Base-by-base conservation (phyloP, 208 protist genomes). In the Trypanosoma platydactyli region DNA sequence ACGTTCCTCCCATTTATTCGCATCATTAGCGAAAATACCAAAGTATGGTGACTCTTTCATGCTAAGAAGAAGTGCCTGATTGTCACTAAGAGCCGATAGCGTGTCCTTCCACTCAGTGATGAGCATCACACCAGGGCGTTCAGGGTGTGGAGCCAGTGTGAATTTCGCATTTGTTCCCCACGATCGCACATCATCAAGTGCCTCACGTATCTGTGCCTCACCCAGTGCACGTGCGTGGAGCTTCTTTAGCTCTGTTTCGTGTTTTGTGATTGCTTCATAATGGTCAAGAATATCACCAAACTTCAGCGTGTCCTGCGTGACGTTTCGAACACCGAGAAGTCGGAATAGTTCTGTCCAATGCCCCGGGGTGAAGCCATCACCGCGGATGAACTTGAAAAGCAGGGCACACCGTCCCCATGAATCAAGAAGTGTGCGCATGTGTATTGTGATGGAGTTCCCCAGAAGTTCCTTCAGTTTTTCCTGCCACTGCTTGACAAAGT, bases 21-120 rank as follows among this genome's bases (percentile, higher is more conserved):
- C 93, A 66, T 98, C 84, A 69, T 84, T 97, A 30, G 87, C 68
- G 61, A 99, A 99, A 50, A 91, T 71, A 20, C 52, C 56, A 73
- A 97, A 98, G 79, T 96, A 99, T 13, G 89, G 97, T 1, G 96
- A 98, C 54, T 99, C 98, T 81, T 98, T 98, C 72, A 99, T 89
- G 65, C 97, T 98, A 35, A 89, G 22, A 30, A 99, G 80, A 15
- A 99, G 72, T 24, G 97, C 92, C 70, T 98, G 94, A 59, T 99
- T 94, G 77, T 99, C 98, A 65, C 94, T 98, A 1, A 99, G 80
- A 16, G 92, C 70, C 18, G 93, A 92, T 40, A 98, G 67, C 1
- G 98, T 74, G 53, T 99, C 97, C 71, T 98, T 98, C 98, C 98
- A 99, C 42, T 99, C 98, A 13, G 95, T 95, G 64, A 99, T 97